Evolutionary conservation across 306 rosid genomes (phyloP).

Genomic region (Chamaecrista fasciculata): DNA sequence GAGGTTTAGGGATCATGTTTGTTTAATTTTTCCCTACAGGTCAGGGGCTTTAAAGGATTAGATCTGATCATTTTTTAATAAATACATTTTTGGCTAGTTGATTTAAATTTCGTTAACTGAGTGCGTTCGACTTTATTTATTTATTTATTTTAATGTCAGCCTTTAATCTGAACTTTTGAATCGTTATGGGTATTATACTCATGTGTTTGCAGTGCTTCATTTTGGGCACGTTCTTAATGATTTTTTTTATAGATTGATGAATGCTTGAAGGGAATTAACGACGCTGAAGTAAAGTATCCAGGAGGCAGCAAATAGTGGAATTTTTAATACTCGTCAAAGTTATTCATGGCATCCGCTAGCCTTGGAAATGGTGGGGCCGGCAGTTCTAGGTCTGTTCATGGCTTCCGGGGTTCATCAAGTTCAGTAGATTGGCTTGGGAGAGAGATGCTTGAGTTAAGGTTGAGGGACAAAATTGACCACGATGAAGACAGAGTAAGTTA

Average conservation of each 20-base stretch:
- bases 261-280: conserved; percentile 40
- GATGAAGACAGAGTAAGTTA: conserved; percentile 64
- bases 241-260: conserved; percentile 33
- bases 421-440: conserved; percentile 97
- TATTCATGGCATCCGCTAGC: conserved; percentile 81
- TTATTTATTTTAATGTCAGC: not conserved
- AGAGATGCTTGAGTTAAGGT: conserved; percentile 91
- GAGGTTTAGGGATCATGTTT: not conserved
- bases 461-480: conserved; percentile 59
- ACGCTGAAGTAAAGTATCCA: conserved; percentile 15
- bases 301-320: conserved; percentile 29
- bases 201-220: not conserved
- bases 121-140: not conserved
- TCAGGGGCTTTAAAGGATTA: conserved; percentile 2
- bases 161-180: not conserved
- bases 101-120: not conserved
- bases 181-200: not conserved
- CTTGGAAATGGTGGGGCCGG: conserved; percentile 88
- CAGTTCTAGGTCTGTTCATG: conserved; percentile 85
- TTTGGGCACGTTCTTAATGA: not conserved
- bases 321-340: conserved; percentile 8
- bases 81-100: not conserved
- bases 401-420: conserved; percentile 78
- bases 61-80: conserved; percentile 36
- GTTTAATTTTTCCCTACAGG: not conserved